Conservation (phyloP, 106 monocot genomes). For the Alisma plantagoaquatica region DNA sequence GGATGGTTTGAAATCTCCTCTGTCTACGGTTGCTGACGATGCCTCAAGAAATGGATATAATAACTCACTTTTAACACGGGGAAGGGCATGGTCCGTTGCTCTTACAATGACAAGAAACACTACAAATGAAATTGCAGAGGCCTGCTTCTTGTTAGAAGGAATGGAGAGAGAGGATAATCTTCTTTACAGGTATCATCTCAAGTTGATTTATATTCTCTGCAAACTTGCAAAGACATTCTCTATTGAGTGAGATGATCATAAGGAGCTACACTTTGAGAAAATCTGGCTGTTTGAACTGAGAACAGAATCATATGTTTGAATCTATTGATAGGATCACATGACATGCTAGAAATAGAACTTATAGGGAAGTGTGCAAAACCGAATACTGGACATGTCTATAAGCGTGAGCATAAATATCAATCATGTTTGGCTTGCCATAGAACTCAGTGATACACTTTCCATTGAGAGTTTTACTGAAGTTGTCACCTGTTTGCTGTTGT, state of each 20-base stretch:
- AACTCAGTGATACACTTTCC: too few species aligned
- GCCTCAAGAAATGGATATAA: constrained; percentile 12
- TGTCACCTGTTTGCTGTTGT: too few species aligned
- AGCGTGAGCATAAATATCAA: not conserved
- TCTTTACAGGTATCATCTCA: constrained; percentile 56
- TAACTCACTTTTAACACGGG: constrained; percentile 56
- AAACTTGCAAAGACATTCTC: not conserved
- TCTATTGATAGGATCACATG: not conserved
- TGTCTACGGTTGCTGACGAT: constrained; percentile 20
- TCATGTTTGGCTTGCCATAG: not conserved
- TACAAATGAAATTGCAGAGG: constrained; percentile 37
- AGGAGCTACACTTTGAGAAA: not conserved
- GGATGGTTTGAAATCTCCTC: too few species aligned
- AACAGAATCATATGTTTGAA: too few species aligned
- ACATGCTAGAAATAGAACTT: not conserved
- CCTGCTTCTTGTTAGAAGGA: constrained; percentile 40
- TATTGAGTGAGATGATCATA: not conserved
- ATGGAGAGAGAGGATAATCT: constrained; percentile 25
- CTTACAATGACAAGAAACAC: constrained; percentile 43
- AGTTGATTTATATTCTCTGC: not conserved
- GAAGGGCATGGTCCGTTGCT: constrained; percentile 81
- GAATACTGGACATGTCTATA: not conserved
- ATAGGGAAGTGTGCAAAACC: too few species aligned
- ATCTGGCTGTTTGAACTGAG: too few species aligned
- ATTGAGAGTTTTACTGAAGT: too few species aligned